Base-by-base conservation (phyloP, 352 stramenopile genomes). In the Elongisporangium prolatum region DNA sequence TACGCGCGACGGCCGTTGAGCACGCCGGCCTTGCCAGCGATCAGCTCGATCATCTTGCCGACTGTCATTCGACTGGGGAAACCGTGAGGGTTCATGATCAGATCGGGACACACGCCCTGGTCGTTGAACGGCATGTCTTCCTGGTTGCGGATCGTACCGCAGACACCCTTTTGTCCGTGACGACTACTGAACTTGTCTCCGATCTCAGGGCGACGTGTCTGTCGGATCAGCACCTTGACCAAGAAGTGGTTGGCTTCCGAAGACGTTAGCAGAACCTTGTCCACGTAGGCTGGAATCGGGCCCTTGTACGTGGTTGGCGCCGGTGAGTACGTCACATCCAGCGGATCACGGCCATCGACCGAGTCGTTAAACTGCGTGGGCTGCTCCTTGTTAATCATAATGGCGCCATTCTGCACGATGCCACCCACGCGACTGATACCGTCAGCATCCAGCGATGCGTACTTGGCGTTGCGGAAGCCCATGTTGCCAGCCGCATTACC, bases 11-110 rank as follows among this genome's bases (percentile, higher is more conserved):
- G 80, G n/a, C 97, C 97, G 37, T 93, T 95, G 20, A 98, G 96
- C 6, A 99, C 89, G 59, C 92, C 96, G 40, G 97, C 96, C 75
- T 99, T 99, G 52, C 97, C 97, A 5, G 97, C 97, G 38, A 99
- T 91, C 18, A 99, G 71, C 79, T 99, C 98, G 18, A 99, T 98
- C 76, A 99, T 98, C 75, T 99, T 99, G 21, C 95, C 95, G 14
- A 99, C 95, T 14, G 98, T 99, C 98, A 99, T 99, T 57, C 98
- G 96, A 65, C 90, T 98, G 34, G 98, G 98, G 77, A 99, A 99
- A 61, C 97, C 98, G 80, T 99, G 98, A 50, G 98, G 98, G 77
- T 99, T 99, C 97, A 99, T 99, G 69, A 99, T 99, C 37, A 99
- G 71, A 75, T 99, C 98, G 0, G 98, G 98, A 56, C 93, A 98